These are phyloP conservation scores for Flaveria bidentis DNA, from an alignment of 129 eudicot genomes.

Conservation along the genomic window DNA sequence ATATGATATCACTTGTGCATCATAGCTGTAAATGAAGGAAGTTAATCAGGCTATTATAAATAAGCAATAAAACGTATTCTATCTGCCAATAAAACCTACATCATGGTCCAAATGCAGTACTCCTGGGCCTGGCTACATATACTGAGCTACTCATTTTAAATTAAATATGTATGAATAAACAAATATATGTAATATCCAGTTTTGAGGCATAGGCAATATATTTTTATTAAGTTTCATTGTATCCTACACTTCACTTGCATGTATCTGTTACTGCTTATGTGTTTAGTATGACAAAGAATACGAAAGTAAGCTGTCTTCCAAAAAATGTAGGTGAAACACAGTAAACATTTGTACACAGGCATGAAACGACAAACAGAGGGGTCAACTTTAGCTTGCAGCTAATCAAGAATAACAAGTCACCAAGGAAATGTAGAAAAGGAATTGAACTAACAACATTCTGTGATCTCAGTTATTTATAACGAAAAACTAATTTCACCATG, in stretches of 20 bases:
- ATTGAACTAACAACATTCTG: slow-evolving; percentile 9
- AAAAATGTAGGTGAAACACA: background rate
- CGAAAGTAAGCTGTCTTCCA: background rate
- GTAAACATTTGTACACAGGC: background rate
- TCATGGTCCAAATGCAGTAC: background rate
- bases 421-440: slow-evolving; percentile 1
- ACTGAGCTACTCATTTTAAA: background rate
- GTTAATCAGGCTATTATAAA: background rate
- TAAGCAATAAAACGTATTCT: background rate
- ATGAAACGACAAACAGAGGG: background rate
- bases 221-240: too few relatives aligned
- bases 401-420: background rate
- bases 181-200: background rate
- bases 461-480: background rate
- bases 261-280: background rate
- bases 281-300: background rate
- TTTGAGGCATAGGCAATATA: background rate
- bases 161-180: background rate
- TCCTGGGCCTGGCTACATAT: background rate
- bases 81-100: background rate
- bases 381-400: background rate
- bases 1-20: background rate
- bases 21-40: background rate
- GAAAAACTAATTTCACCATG: background rate
- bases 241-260: too few relatives aligned